These are phyloP conservation scores for Erucastrum elatum DNA, from an alignment of 345 rosid species.

Conservation along the genomic window DNA sequence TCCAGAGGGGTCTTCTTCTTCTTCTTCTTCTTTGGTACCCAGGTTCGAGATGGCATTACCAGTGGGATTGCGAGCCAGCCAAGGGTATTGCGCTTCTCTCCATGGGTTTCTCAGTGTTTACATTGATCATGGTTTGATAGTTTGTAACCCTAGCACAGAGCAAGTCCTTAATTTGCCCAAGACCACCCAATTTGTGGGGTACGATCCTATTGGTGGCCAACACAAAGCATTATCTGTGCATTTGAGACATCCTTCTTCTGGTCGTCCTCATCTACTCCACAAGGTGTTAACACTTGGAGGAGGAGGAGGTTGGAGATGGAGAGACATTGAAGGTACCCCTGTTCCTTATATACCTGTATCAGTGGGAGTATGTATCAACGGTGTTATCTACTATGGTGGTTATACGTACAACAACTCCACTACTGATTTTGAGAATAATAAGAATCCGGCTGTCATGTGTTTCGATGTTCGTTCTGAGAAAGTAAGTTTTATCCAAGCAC, in stretches of 20 bases:
- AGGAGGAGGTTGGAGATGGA: not conserved
- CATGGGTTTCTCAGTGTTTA: not conserved
- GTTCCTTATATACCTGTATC: not conserved
- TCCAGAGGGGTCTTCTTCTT: not conserved
- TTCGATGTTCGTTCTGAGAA: not conserved
- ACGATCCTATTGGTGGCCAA: not conserved
- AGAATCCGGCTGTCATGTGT: not conserved
- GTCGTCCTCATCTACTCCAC: not conserved
- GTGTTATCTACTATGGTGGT: not conserved
- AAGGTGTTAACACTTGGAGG: not conserved
- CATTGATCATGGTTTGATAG: not conserved
- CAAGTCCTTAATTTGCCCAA: not conserved
- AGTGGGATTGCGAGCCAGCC: not conserved
- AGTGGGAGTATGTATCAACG: not conserved
- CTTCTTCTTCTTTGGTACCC: not conserved
- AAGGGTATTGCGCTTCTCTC: not conserved
- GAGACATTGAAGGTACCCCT: conserved; percentile 1
- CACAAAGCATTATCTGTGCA: not conserved
- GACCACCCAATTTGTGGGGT: not conserved
- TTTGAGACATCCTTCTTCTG: not conserved
- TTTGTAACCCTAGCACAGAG: not conserved
- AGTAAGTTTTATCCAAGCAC: not conserved
- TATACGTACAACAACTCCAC: not conserved
- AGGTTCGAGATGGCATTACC: not conserved
- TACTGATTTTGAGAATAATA: not conserved